These are phyloP conservation scores for Leccinum variabile DNA, from an alignment of 1,284 basidiomycete genomes.

Conservation along the genomic window DNA sequence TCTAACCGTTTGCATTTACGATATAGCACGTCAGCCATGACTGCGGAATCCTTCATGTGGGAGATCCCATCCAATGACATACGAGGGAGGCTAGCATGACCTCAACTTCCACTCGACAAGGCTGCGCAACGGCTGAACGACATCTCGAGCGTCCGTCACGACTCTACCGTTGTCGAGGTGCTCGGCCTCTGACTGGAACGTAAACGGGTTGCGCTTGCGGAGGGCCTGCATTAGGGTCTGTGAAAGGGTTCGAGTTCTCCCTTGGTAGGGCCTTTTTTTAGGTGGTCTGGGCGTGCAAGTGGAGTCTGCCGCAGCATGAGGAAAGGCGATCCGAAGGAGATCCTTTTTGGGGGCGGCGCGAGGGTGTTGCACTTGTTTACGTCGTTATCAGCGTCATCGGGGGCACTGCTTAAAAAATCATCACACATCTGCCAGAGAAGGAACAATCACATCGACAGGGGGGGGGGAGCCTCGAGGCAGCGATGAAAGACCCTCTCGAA, in stretches of 20 bases:
- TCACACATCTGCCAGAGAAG: not conserved
- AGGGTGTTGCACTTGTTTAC: slow-evolving; percentile 29
- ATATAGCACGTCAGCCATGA: too few species aligned
- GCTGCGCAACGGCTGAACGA: too few species aligned
- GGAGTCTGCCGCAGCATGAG: not conserved
- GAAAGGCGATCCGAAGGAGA: not conserved
- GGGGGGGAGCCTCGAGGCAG: not conserved
- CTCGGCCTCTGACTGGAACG: slow-evolving; percentile 32
- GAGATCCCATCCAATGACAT: too few species aligned
- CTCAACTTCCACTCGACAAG: too few species aligned
- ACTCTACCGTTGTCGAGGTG: slow-evolving; percentile 29
- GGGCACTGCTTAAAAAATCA: not conserved
- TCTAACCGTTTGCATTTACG: too few species aligned
- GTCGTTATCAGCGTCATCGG: slow-evolving; percentile 1
- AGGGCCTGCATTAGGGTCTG: slow-evolving; percentile 32
- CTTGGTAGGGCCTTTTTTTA: slow-evolving; percentile 18
- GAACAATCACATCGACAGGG: not conserved
- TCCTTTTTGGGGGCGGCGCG: not conserved
- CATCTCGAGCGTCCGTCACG: slow-evolving; percentile 20
- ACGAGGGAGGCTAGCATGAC: too few species aligned
- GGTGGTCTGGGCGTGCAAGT: slow-evolving; percentile 5
- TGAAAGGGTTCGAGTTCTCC: slow-evolving; percentile 1
- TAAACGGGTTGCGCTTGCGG: slow-evolving; percentile 47
- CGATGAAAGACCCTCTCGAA: slow-evolving; percentile 13
- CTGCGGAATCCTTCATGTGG: too few species aligned